These are phyloP conservation scores for Talaromyces marneffei DNA, from an alignment of 2,329 filamentous ascomycete genomes.

Conservation along the genomic window DNA sequence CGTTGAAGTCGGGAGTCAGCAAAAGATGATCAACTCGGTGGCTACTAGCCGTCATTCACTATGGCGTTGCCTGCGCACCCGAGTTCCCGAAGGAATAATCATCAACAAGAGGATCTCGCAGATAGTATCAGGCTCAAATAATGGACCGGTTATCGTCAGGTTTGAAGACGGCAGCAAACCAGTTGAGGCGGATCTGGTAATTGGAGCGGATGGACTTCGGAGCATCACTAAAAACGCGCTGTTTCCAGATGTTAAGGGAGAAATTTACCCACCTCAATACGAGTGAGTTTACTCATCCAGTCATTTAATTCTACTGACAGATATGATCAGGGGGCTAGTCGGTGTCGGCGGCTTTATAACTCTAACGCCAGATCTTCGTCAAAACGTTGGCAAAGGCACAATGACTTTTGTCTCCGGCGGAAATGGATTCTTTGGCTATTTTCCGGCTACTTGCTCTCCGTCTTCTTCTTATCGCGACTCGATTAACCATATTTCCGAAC, in stretches of 20 bases:
- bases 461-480: constrained; percentile 21
- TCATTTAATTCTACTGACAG: not conserved
- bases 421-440: constrained; percentile 49
- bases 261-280: constrained; percentile 35
- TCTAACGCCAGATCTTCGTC: constrained; percentile 21
- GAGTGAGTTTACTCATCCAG: constrained; percentile 25
- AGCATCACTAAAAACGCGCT: constrained; percentile 33
- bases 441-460: constrained; percentile 26
- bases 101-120: constrained; percentile 28
- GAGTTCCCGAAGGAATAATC: constrained; percentile 31
- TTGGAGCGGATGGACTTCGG: constrained; percentile 41
- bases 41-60: constrained; percentile 35
- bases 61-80: constrained; percentile 33
- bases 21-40: constrained; percentile 26
- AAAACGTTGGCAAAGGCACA: constrained; percentile 29
- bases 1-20: constrained; percentile 6
- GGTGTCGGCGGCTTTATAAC: constrained; percentile 45
- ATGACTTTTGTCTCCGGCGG: constrained; percentile 44
- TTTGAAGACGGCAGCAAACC: constrained; percentile 32
- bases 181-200: constrained; percentile 36
- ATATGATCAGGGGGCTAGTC: constrained; percentile 30
- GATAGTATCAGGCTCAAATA: constrained; percentile 22
- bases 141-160: constrained; percentile 23
- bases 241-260: constrained; percentile 26
- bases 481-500: constrained; percentile 23